phyloP scores from a whole-genome alignment of 306 rosid species.

The Vigna mungo region DNA sequence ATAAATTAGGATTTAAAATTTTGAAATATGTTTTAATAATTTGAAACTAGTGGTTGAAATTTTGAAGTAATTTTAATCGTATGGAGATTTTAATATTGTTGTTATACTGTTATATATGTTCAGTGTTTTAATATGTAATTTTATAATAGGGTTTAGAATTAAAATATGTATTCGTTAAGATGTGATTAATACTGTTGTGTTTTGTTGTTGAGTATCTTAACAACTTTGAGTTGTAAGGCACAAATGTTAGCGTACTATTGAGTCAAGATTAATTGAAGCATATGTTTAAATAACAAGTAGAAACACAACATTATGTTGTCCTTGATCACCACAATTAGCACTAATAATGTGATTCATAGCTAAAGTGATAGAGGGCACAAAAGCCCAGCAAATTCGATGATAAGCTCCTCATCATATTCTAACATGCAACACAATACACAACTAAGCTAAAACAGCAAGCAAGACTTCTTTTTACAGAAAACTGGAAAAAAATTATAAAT shows the following conservation, averaged over 20 bases:
- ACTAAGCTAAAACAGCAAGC: constrained; percentile 11
- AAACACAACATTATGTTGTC: not conserved
- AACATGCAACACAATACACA: constrained; percentile 1
- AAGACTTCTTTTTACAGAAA: constrained; percentile 25
- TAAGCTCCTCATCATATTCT: constrained; percentile 8
- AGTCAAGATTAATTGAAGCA: not conserved
- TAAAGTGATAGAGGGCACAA: not conserved
- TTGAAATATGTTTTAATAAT: too few species aligned
- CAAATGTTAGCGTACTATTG: constrained; percentile 10
- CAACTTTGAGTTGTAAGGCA: not conserved
- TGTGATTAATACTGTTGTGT: too few species aligned
- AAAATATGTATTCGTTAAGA: too few species aligned
- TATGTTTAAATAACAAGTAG: not conserved
- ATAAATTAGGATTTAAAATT: too few species aligned
- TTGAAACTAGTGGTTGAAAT: too few species aligned
- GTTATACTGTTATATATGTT: too few species aligned
- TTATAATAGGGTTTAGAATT: too few species aligned
- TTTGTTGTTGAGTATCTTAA: too few species aligned
- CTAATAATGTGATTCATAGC: constrained; percentile 19
- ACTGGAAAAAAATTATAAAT: not conserved
- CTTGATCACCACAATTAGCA: constrained; percentile 1
- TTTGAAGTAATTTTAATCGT: too few species aligned
- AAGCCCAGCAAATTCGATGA: too few species aligned
- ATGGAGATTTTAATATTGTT: too few species aligned
- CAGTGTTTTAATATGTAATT: too few species aligned